Conservation (phyloP, 768 basidiomycete species). For the Hericium rajendrae region DNA sequence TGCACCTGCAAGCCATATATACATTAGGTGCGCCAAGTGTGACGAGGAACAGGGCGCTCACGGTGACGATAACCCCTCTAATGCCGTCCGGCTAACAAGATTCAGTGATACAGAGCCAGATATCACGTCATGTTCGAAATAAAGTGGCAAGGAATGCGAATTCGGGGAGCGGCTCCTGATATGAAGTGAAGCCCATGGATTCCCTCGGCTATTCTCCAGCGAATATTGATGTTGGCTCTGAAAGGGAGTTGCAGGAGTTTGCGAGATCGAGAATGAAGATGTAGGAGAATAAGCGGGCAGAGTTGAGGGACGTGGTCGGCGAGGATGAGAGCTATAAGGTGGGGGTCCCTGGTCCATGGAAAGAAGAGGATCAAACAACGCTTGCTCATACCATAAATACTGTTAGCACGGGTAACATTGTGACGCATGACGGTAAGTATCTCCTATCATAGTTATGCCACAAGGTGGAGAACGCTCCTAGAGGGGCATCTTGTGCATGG, state of each 20-base stretch:
- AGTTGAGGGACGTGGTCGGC: not conserved
- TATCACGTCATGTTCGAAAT: slow-evolving; percentile 38
- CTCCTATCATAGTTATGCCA: not conserved
- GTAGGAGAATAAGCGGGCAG: not conserved
- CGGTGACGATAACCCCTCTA: slow-evolving; percentile 39
- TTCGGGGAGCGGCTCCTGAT: slow-evolving; percentile 33
- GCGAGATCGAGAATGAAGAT: not conserved
- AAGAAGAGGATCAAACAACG: not conserved
- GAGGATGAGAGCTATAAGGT: not conserved
- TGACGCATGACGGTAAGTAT: not conserved
- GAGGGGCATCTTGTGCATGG: not conserved
- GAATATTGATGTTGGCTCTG: slow-evolving; percentile 28
- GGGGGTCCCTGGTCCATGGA: not conserved
- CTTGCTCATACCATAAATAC: not conserved
- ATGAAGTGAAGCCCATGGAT: slow-evolving; percentile 38
- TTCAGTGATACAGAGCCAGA: slow-evolving; percentile 42
- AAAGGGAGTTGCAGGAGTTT: not conserved
- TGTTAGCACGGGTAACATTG: not conserved
- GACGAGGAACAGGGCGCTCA: slow-evolving; percentile 19
- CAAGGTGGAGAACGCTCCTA: not conserved
- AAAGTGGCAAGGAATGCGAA: slow-evolving; percentile 32
- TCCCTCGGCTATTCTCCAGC: slow-evolving; percentile 33
- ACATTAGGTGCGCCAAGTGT: not conserved
- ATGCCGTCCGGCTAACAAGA: slow-evolving; percentile 36
- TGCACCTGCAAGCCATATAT: not conserved